Percentiles rank a stretch among this genome's conserved stretches.
These are phyloP conservation scores for Amanita polypyramis DNA, from an alignment of 768 basidiomycete species.

Conservation along the genomic window DNA sequence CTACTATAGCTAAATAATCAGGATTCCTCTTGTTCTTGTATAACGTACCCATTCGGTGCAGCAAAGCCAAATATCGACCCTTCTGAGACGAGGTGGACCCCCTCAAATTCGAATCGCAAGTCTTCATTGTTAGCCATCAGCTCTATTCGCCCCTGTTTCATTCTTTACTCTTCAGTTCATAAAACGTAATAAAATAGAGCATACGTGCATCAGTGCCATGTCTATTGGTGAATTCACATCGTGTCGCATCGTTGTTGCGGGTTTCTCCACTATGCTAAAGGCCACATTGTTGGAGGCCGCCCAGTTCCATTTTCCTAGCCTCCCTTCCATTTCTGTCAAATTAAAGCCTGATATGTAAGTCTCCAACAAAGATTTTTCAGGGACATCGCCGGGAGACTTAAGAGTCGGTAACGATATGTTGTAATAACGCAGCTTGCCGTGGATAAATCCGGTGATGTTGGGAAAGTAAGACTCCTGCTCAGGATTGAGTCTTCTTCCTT, in stretches of 20 bases:
- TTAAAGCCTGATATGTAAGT: slow-evolving; percentile 40
- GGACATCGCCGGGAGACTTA: slow-evolving; percentile 5
- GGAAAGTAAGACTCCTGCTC: slow-evolving; percentile 47
- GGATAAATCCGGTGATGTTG: slow-evolving; percentile 75
- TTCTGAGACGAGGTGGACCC: slow-evolving; percentile 62
- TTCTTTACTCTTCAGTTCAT: slow-evolving; percentile 2
- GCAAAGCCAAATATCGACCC: slow-evolving; percentile 75
- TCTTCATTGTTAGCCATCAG: slow-evolving; percentile 50
- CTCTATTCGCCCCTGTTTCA: slow-evolving; percentile 57
- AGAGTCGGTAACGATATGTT: slow-evolving; percentile 51
- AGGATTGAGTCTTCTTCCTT: slow-evolving; percentile 34
- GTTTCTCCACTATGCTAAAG: slow-evolving; percentile 57
- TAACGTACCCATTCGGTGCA: slow-evolving; percentile 45
- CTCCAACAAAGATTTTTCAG: slow-evolving; percentile 15
- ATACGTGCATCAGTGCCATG: slow-evolving; percentile 56
- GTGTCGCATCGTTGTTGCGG: slow-evolving; percentile 26
- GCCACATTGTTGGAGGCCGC: slow-evolving; percentile 48
- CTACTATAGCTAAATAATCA: slow-evolving; percentile 19
- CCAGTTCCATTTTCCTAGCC: slow-evolving; percentile 62
- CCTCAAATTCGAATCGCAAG: slow-evolving; percentile 63
- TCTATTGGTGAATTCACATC: slow-evolving; percentile 23
- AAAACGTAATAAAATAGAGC: slow-evolving; percentile 16
- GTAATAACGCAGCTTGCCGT: slow-evolving; percentile 46
- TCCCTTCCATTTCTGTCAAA: slow-evolving; percentile 35
- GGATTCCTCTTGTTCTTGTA: background rate